A percentile compares a stretch with the other conserved stretches of the same genome.
These are phyloP conservation scores for Backusella macrospora DNA, from an alignment of 192 early-diverging fungal genomes.

Conservation along the genomic window DNA sequence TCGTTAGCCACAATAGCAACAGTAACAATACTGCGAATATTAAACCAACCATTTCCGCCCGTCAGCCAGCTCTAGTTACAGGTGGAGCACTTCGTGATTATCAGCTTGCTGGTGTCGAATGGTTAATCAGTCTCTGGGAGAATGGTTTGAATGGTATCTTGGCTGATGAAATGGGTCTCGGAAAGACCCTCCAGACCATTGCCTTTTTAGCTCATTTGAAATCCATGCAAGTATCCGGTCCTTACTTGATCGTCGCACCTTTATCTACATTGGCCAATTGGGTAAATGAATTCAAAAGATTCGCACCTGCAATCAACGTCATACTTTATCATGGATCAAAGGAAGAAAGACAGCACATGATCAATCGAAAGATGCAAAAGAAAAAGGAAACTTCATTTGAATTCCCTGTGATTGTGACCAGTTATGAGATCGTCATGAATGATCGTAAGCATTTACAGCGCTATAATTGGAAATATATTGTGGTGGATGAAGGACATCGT, in stretches of 20 bases:
- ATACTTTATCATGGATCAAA: slow-evolving; percentile 84
- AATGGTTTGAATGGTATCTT: slow-evolving; percentile 96
- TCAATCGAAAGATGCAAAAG: slow-evolving; percentile 66
- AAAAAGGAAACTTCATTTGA: slow-evolving; percentile 47
- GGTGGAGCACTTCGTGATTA: slow-evolving; percentile 92
- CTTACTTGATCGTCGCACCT: slow-evolving; percentile 89
- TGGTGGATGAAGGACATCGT: slow-evolving; percentile 96
- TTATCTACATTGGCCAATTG: slow-evolving; percentile 92
- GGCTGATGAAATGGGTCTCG: slow-evolving; percentile 95
- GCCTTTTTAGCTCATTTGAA: slow-evolving; percentile 83
- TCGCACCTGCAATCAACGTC: slow-evolving; percentile 77
- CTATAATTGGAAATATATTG: slow-evolving; percentile 85
- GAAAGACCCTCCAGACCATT: slow-evolving; percentile 95
- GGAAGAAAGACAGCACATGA: slow-evolving; percentile 70
- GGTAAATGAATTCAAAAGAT: slow-evolving; percentile 89
- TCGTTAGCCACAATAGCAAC: not conserved
- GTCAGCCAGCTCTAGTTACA: slow-evolving; percentile 80
- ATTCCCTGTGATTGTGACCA: slow-evolving; percentile 89
- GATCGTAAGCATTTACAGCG: slow-evolving; percentile 67
- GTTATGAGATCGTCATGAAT: slow-evolving; percentile 88
- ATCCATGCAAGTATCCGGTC: slow-evolving; percentile 80
- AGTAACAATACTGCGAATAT: slow-evolving; percentile 29
- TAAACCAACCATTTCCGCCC: slow-evolving; percentile 55
- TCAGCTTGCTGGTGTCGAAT: slow-evolving; percentile 94
- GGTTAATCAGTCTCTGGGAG: slow-evolving; percentile 93